Percentiles rank a stretch among this genome's conserved stretches.
Conservation (phyloP, 148 eudicot genomes). For the Rhododendron kiyosumense region DNA sequence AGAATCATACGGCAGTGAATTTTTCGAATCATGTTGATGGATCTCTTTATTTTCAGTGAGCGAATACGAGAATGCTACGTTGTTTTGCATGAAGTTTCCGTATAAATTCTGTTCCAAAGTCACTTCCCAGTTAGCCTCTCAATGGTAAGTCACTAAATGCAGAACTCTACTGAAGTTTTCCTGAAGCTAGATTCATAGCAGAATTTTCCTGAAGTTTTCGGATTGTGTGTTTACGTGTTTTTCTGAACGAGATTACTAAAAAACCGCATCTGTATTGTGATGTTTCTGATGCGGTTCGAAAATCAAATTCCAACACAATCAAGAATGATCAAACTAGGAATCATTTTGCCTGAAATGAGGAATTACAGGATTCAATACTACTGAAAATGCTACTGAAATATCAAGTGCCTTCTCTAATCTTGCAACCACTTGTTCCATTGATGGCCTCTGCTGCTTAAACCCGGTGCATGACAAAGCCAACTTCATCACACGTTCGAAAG, state of each 20-base stretch:
- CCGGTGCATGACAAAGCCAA: constrained; percentile 45
- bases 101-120: background rate
- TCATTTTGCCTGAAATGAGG: background rate
- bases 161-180: background rate
- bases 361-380: background rate
- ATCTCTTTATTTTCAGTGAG: background rate
- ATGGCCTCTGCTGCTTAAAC: constrained; percentile 42
- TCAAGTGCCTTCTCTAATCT: constrained; percentile 33
- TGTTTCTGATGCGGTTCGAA: no score
- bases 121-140: background rate
- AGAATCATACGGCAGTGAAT: background rate
- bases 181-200: background rate
- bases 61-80: background rate
- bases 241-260: background rate
- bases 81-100: background rate
- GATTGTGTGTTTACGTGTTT: background rate
- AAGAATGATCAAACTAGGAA: background rate
- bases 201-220: no score
- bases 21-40: background rate
- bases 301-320: background rate
- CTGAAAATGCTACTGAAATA: constrained; percentile 26
- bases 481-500: constrained; percentile 29
- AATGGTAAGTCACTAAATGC: background rate
- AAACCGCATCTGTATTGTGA: background rate
- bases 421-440: constrained; percentile 42